Evolutionary conservation across 208 protist species (phyloP).

Genomic region (Entamoeba invadens): DNA sequence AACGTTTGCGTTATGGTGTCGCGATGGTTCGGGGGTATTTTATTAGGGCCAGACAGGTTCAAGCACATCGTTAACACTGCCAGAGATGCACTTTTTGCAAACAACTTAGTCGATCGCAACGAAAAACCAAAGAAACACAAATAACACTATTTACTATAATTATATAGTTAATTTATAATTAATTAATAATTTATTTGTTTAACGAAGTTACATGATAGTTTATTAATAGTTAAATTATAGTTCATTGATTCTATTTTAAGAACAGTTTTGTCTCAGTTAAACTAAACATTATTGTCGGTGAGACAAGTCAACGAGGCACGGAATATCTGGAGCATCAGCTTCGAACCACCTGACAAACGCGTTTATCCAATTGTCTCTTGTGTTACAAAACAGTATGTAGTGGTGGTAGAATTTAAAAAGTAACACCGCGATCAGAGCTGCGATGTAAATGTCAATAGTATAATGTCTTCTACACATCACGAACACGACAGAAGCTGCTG

Average conservation of each 20-base stretch:
- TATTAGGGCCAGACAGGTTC: not conserved
- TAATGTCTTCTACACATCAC: not conserved
- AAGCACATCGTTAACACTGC: not conserved
- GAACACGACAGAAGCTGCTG: not conserved
- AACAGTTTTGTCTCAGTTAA: too few relatives aligned
- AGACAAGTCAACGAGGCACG: too few relatives aligned
- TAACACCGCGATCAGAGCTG: not conserved
- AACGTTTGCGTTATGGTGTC: not conserved
- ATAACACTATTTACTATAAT: not conserved
- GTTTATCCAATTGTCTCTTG: not conserved
- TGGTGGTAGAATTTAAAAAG: not conserved
- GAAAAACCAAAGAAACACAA: not conserved
- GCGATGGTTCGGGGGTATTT: not conserved
- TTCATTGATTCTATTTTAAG: too few relatives aligned
- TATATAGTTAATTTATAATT: too few relatives aligned
- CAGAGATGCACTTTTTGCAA: too few relatives aligned
- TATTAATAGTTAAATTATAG: too few relatives aligned
- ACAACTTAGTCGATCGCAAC: not conserved
- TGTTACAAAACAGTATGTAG: not conserved
- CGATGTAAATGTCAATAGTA: not conserved
- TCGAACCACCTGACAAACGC: not conserved
- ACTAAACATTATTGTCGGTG: too few relatives aligned
- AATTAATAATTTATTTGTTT: not conserved
- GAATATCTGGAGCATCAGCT: not conserved
- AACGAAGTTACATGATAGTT: too few relatives aligned